Evolutionary conservation across 768 basidiomycete genomes (phyloP).

Genomic region (Leccinum aurantiacum): DNA sequence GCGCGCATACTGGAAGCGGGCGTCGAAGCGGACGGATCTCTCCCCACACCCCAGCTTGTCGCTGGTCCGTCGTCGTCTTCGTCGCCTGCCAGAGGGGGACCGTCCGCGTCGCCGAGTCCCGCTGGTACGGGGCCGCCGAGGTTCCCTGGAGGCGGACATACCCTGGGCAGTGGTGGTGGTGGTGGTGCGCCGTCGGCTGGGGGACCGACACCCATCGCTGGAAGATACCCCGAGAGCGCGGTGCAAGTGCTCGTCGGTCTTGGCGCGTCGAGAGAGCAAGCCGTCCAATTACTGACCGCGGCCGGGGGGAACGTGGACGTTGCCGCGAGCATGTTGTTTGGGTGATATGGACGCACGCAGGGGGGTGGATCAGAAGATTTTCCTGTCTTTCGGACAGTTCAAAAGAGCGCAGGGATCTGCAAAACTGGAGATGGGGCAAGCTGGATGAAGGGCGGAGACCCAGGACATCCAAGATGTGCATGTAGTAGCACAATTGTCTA

Average conservation of each 20-base stretch:
- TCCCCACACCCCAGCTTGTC: conserved; percentile 17
- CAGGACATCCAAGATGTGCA: neutral
- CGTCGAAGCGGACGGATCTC: conserved; percentile 25
- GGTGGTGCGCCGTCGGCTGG: neutral
- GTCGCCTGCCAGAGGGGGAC: conserved; percentile 3
- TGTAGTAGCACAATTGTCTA: neutral
- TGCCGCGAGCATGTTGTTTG: conserved; percentile 87
- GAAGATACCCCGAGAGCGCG: conserved; percentile 54
- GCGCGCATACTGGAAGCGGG: conserved; percentile 49
- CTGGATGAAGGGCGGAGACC: neutral
- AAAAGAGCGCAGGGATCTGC: neutral
- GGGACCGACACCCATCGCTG: conserved; percentile 43
- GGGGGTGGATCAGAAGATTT: neutral
- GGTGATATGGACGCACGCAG: conserved; percentile 7
- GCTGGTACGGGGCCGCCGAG: conserved; percentile 30
- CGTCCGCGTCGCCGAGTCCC: conserved; percentile 39
- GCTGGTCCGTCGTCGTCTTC: conserved; percentile 13
- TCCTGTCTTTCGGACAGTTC: neutral
- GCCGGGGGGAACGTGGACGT: conserved; percentile 85
- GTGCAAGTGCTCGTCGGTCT: conserved; percentile 72
- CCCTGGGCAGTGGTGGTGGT: conserved; percentile 42
- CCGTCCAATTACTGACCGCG: conserved; percentile 73
- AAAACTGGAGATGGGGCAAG: neutral
- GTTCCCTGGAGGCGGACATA: conserved; percentile 73
- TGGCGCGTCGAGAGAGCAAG: conserved; percentile 75